phyloP scores from a whole-genome alignment of 805 yeast species.

The Komagataella phaffii region DNA sequence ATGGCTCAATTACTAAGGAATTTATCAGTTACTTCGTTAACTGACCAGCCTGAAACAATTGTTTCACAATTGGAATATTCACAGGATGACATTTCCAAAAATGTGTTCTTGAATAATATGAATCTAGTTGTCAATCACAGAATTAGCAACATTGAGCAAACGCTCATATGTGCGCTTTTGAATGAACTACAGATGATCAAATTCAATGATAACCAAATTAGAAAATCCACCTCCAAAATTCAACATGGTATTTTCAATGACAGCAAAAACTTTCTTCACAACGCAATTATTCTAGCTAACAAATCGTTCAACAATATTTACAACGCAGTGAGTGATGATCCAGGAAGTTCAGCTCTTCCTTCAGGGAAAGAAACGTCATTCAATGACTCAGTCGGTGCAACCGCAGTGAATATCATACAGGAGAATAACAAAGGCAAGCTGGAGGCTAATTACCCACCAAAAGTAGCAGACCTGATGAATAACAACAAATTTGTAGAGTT shows the following conservation, averaged over 20 bases:
- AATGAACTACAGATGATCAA: slow-evolving; percentile 18
- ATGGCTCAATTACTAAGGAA: slow-evolving; percentile 2
- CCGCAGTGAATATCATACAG: too few relatives aligned
- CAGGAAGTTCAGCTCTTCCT: slow-evolving; percentile 2
- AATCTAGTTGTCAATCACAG: slow-evolving; percentile 1
- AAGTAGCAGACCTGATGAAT: slow-evolving; percentile 8
- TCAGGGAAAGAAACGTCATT: background rate
- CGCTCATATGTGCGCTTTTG: slow-evolving; percentile 17
- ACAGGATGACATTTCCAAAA: background rate
- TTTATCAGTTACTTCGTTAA: slow-evolving; percentile 14
- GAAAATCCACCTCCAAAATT: slow-evolving; percentile 4
- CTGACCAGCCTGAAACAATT: slow-evolving; percentile 10
- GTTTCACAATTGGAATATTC: slow-evolving; percentile 2
- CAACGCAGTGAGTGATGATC: slow-evolving; percentile 4
- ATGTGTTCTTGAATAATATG: background rate
- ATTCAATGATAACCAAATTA: slow-evolving; percentile 14
- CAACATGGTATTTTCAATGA: slow-evolving; percentile 17
- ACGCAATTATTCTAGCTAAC: slow-evolving; percentile 38
- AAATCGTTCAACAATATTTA: slow-evolving; percentile 19
- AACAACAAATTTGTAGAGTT: slow-evolving; percentile 11
- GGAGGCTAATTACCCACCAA: slow-evolving; percentile 5
- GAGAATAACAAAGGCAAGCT: background rate
- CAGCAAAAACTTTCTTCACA: slow-evolving; percentile 31
- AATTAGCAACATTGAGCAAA: slow-evolving; percentile 9
- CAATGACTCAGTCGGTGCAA: background rate